These are phyloP conservation scores for Vitis labrusca DNA, from an alignment of 164 flowering plant species.

Conservation along the genomic window DNA sequence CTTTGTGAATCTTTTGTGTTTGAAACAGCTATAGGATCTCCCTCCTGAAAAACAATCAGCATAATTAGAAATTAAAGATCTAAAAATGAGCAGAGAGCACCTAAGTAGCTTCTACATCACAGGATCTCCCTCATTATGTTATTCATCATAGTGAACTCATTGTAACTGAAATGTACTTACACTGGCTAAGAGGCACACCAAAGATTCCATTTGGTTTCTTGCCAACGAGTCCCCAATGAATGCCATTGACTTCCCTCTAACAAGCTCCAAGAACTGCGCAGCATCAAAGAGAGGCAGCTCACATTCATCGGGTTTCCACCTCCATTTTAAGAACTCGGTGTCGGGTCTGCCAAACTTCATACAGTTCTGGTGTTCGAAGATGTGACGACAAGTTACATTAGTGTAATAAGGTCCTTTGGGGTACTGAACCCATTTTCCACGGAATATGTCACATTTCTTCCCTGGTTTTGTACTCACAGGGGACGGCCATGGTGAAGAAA, in stretches of 20 bases:
- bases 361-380: conserved; percentile 38
- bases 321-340: conserved; percentile 32
- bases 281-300: conserved; percentile 36
- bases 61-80: no score
- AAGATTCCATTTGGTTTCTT: conserved; percentile 45
- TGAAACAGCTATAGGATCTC: conserved; percentile 17
- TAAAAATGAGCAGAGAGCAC: no score
- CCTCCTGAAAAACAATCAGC: conserved; percentile 21
- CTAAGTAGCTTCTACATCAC: no score
- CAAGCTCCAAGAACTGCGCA: conserved; percentile 27
- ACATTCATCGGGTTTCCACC: conserved; percentile 43
- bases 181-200: conserved; percentile 35
- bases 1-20: conserved; percentile 2
- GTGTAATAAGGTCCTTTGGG: conserved; percentile 30
- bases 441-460: conserved; percentile 25
- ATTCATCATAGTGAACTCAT: no score
- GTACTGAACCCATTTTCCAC: conserved; percentile 33
- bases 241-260: conserved; percentile 34
- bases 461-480: neutral
- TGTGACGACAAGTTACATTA: conserved; percentile 23
- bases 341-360: conserved; percentile 39
- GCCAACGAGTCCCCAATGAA: conserved; percentile 40
- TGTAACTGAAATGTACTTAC: conserved; percentile 16
- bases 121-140: no score
- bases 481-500: neutral